Evolutionary conservation across 148 eudicot genomes (phyloP).

Genomic region (Persicaria tinctoria): DNA sequence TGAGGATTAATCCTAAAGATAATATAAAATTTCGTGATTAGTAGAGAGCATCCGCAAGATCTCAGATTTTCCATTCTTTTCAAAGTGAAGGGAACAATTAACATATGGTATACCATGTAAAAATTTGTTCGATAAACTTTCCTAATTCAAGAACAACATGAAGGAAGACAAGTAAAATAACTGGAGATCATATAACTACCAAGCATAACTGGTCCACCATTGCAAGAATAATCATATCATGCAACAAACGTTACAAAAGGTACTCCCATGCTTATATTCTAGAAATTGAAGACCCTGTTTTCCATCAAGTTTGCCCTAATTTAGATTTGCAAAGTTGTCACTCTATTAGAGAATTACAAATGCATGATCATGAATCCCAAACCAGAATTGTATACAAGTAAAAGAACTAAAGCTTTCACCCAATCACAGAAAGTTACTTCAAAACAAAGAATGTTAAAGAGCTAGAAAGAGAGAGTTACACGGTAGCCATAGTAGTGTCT

Average conservation of each 20-base stretch:
- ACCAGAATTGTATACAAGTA: background rate
- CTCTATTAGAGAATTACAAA: background rate
- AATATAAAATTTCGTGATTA: background rate
- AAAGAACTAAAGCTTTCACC: background rate
- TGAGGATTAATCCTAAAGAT: background rate
- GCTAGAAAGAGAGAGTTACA: constrained; percentile 25
- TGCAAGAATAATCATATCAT: background rate
- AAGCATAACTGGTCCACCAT: background rate
- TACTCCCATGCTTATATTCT: background rate
- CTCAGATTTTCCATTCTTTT: background rate
- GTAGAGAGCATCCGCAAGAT: background rate
- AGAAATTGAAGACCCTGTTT: background rate
- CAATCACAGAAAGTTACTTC: background rate
- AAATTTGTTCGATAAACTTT: background rate
- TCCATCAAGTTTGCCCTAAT: background rate
- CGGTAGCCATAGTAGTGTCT: constrained; percentile 85
- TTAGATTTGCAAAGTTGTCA: background rate
- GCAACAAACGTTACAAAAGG: background rate
- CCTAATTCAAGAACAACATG: background rate
- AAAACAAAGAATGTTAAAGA: too few relatives aligned
- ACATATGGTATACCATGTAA: background rate
- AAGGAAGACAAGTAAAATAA: background rate
- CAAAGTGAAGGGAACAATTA: background rate
- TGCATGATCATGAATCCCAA: background rate
- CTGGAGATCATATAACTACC: background rate